phyloP scores from a whole-genome alignment of 306 rosid species.

The Alnus glutinosa region DNA sequence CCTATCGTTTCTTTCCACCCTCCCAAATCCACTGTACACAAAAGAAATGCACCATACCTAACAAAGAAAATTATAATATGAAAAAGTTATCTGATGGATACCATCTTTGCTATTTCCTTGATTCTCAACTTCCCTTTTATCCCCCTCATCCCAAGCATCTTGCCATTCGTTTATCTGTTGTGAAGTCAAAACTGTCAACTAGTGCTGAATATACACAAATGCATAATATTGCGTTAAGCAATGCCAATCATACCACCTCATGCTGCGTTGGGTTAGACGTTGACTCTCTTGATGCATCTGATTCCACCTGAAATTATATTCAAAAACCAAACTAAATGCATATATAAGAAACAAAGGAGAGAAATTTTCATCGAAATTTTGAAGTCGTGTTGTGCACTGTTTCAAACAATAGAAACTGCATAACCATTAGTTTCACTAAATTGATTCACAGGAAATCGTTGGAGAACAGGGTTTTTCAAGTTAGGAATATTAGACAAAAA shows the following conservation, averaged over 20 bases:
- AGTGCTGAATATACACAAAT: background rate
- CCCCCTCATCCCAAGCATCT: constrained; percentile 80
- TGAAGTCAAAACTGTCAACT: constrained; percentile 26
- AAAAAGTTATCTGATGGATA: constrained; percentile 23
- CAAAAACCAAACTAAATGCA: constrained; percentile 10
- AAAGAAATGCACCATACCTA: background rate
- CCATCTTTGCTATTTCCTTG: constrained; percentile 54
- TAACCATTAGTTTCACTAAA: background rate
- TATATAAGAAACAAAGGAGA: constrained; percentile 13
- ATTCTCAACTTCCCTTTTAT: constrained; percentile 39
- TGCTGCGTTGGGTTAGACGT: constrained; percentile 51
- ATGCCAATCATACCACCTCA: constrained; percentile 45
- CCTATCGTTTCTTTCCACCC: background rate
- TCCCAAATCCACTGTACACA: background rate
- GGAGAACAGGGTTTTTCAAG: background rate
- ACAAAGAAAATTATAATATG: background rate
- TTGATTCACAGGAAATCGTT: background rate
- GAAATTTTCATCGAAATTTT: background rate
- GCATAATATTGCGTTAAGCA: background rate
- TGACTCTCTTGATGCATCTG: constrained; percentile 51
- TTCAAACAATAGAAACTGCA: constrained; percentile 7
- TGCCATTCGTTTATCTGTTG: constrained; percentile 82
- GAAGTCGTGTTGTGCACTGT: background rate
- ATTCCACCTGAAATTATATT: constrained; percentile 58
- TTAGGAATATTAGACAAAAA: too few species aligned